These are phyloP conservation scores for Cystobasidium tubakii DNA, from an alignment of 768 basidiomycete genomes.

Conservation along the genomic window DNA sequence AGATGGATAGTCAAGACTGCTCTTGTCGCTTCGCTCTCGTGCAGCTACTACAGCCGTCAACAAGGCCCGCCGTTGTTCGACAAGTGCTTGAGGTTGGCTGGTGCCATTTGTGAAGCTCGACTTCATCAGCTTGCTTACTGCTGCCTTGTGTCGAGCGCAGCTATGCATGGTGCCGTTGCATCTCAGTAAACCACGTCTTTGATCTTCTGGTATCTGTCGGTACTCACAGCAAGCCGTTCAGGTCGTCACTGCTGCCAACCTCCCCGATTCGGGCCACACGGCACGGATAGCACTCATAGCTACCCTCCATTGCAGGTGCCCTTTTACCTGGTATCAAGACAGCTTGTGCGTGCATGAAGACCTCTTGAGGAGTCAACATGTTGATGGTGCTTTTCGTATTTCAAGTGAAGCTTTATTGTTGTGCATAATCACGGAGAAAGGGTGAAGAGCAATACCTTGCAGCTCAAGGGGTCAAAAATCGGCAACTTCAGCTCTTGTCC, in stretches of 20 bases:
- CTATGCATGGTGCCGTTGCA: no score
- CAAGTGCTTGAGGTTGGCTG: background rate
- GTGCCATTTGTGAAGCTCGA: background rate
- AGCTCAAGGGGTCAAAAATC: background rate
- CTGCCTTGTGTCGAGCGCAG: conserved; percentile 4
- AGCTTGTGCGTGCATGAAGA: conserved; percentile 4
- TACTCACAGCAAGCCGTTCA: background rate
- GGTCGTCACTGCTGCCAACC: background rate
- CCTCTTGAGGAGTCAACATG: conserved; percentile 6
- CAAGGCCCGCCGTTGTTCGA: background rate
- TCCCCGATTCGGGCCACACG: background rate
- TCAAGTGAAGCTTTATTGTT: background rate
- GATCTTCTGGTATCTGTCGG: no score
- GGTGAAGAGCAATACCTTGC: background rate
- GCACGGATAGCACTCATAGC: background rate
- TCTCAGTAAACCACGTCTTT: background rate
- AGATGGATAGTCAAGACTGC: conserved; percentile 3
- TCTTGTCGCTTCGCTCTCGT: background rate
- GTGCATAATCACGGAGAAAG: background rate
- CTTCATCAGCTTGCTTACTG: conserved; percentile 23
- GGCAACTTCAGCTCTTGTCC: background rate
- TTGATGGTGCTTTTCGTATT: background rate
- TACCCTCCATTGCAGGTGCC: conserved; percentile 7
- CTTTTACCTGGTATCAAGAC: background rate
- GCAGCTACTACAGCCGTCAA: conserved; percentile 23